phyloP scores from a whole-genome alignment of 805 yeast species.

The Cyberlindnera euphorbiiphila region DNA sequence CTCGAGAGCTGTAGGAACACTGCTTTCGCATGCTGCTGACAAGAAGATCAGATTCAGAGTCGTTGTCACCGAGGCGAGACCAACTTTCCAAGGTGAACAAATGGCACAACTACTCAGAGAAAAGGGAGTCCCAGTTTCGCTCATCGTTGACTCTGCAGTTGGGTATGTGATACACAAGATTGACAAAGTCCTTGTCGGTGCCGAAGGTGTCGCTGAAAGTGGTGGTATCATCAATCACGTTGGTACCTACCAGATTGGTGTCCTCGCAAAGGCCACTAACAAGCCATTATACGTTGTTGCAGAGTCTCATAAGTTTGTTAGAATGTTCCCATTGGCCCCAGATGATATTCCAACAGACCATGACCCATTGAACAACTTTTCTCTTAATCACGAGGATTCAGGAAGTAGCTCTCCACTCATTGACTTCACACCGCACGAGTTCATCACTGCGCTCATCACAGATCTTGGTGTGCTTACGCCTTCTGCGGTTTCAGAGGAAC shows the following conservation, averaged over 20 bases:
- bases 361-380: conserved; percentile 39
- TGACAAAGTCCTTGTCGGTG: conserved; percentile 93
- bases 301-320: conserved; percentile 92
- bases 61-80: conserved; percentile 89
- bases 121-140: conserved; percentile 78
- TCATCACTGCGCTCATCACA: conserved; percentile 91
- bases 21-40: conserved; percentile 73
- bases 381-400: conserved; percentile 34
- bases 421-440: conserved; percentile 95
- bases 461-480: conserved; percentile 97
- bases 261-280: conserved; percentile 82
- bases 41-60: conserved; percentile 81
- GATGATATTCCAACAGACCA: conserved; percentile 75
- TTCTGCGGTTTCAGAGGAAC: conserved; percentile 96
- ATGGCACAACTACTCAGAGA: conserved; percentile 67
- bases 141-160: conserved; percentile 89
- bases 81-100: conserved; percentile 67
- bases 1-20: conserved; percentile 82
- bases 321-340: conserved; percentile 92
- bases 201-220: conserved; percentile 98
- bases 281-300: conserved; percentile 94
- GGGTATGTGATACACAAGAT: conserved; percentile 89
- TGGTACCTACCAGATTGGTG: conserved; percentile 94
- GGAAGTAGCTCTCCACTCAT: conserved; percentile 52
- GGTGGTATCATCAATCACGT: conserved; percentile 96